Conservation (phyloP, 352 stramenopile genomes). For the Phytophthora foliorum region DNA sequence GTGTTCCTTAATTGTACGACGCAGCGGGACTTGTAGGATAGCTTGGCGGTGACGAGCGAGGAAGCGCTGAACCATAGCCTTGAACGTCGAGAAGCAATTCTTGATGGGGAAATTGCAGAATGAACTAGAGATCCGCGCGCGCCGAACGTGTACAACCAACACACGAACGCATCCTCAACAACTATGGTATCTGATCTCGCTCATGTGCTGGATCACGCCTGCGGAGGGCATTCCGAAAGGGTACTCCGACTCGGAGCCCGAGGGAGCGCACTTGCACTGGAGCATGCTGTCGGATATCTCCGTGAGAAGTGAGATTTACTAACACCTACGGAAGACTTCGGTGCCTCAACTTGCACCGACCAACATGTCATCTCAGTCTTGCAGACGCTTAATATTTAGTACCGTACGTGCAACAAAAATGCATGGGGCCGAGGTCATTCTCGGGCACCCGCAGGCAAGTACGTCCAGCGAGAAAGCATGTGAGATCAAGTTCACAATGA, state of each 20-base stretch:
- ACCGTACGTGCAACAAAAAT: no score
- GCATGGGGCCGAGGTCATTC: background rate
- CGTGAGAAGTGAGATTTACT: slow-evolving; percentile 5
- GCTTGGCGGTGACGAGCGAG: no score
- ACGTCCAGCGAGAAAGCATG: background rate
- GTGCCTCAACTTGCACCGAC: slow-evolving; percentile 1
- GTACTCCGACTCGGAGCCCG: background rate
- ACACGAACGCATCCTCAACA: background rate
- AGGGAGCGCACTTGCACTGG: no score
- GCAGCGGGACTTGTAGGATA: no score
- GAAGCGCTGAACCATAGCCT: no score
- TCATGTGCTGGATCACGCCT: slow-evolving; percentile 4
- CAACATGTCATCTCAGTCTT: background rate
- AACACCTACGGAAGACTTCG: slow-evolving; percentile 1
- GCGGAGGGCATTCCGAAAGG: background rate
- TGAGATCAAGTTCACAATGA: slow-evolving; percentile 6
- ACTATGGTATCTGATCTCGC: background rate
- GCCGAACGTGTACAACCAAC: no score
- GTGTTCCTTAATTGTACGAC: no score
- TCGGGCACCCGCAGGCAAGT: background rate
- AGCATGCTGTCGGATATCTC: background rate
- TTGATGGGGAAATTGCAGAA: no score
- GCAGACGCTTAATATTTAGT: no score
- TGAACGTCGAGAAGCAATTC: no score
- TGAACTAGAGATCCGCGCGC: no score